A percentile compares a stretch with the other conserved stretches of the same genome.
phyloP scores from a whole-genome alignment of 1,284 basidiomycete species.

The Ceratobasidium sp. region DNA sequence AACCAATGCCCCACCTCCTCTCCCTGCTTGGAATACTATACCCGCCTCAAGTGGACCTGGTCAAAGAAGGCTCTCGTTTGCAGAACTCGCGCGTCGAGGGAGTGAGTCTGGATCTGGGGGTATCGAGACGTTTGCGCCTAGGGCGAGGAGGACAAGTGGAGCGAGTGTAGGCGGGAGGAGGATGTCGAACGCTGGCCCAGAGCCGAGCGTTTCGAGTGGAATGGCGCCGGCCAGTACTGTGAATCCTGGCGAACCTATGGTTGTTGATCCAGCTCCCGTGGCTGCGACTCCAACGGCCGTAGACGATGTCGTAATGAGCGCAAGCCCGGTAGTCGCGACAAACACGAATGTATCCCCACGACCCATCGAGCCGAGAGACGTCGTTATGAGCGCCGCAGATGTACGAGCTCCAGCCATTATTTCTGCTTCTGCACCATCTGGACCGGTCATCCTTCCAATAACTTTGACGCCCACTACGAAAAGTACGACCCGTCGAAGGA shows the following conservation, averaged over 20 bases:
- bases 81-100: slow-evolving; percentile 32
- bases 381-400: slow-evolving; percentile 15
- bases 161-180: neutral
- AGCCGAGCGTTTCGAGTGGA: neutral
- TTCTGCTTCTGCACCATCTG: slow-evolving; percentile 14
- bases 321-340: neutral
- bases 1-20: slow-evolving; percentile 9
- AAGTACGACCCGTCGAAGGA: slow-evolving; percentile 10
- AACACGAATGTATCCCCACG: too few relatives aligned
- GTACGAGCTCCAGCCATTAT: neutral
- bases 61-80: slow-evolving; percentile 30
- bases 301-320: slow-evolving; percentile 8
- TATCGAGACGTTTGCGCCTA: neutral
- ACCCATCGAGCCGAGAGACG: neutral
- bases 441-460: neutral
- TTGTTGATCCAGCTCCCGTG: neutral
- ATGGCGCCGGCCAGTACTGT: neutral
- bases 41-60: slow-evolving; percentile 3
- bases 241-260: slow-evolving; percentile 6
- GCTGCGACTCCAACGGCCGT: neutral
- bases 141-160: neutral
- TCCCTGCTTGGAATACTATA: slow-evolving; percentile 15
- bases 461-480: neutral
- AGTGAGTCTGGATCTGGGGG: slow-evolving; percentile 12
- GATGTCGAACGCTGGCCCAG: neutral